Evolutionary conservation across 139 green algal species (phyloP).

Genomic region (Tetradesmus obliquus): DNA sequence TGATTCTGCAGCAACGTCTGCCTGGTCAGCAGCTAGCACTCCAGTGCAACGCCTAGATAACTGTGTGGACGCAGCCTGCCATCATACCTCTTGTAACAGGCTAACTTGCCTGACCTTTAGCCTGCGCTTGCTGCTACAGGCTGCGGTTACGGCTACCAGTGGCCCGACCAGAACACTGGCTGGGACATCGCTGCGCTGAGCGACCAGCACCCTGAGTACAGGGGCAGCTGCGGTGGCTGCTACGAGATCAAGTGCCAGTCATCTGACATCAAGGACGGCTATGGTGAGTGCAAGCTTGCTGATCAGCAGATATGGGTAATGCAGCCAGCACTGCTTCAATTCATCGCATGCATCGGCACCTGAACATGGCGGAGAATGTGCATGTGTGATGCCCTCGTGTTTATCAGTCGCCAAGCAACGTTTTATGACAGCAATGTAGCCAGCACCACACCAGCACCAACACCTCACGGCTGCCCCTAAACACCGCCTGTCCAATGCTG

Average conservation of each 20-base stretch:
- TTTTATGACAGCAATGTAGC: no score
- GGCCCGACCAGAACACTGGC: slow-evolving; percentile 46
- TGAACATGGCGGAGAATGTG: no score
- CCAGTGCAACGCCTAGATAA: no score
- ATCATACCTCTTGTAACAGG: background rate
- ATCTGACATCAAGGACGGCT: slow-evolving; percentile 43
- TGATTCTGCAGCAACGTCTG: no score
- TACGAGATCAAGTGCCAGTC: slow-evolving; percentile 58
- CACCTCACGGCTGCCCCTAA: background rate
- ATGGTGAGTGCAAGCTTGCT: slow-evolving; percentile 7
- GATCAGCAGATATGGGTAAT: no score
- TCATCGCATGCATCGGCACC: no score
- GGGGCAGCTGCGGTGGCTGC: slow-evolving; percentile 57
- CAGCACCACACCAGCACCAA: no score
- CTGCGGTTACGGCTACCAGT: slow-evolving; percentile 49
- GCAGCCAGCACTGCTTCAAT: no score
- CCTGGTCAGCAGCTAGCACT: no score
- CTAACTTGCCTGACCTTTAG: background rate
- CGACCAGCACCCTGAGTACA: slow-evolving; percentile 50
- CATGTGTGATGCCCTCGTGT: no score
- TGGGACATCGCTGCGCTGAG: slow-evolving; percentile 49
- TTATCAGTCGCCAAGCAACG: no score
- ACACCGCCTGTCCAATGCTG: background rate
- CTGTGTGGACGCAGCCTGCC: background rate
- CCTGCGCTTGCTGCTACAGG: background rate